Base-by-base conservation (phyloP, 2,329 filamentous ascomycete species). In the Fusarium paranaense region DNA sequence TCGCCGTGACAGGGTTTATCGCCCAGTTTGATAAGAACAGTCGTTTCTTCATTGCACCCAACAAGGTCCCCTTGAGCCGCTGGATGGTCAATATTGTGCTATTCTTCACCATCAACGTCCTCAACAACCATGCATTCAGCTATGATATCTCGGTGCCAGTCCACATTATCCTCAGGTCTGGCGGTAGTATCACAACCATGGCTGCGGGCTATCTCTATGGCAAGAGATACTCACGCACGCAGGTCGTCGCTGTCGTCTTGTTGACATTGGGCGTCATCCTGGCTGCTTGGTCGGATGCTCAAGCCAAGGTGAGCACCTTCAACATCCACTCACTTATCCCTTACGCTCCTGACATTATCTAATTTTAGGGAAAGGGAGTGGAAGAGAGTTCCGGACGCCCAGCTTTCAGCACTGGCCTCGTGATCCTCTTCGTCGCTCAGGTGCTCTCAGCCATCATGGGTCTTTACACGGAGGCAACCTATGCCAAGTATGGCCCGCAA, bases 61-160 rank as follows among this genome's bases (percentile, higher is more conserved):
- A 95, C 74, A 91, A 90, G 61, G 94, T 98, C 5, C 97, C 97
- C 0, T 86, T 98, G 64, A 88, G 88, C 57, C 93, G 94, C 80
- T 98, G 97, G 95, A 81, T 94, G 59, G 87, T 96, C 79, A 98
- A 97, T 80, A 98, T 98, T 47, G 86, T 93, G 5, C 90, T 98
- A 76, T 98, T 98, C 84, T 97, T 97, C 82, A 90, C 90, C 71
- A 97, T 99, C 84, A 99, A 98, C 79, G 91, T 98, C 67, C 85
- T 99, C 80, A 99, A 99, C 85, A 99, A 99, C 79, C 96, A 96
- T 87, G 97, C 96, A 8, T 99, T 99, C 82, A 95, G 95, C 72
- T 99, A 98, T 85, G 92, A 95, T 77, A 98, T 99, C 66, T 98
- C 95, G 8, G 95, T 99, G 0, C 97, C 97, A 2, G 91, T 99